phyloP scores from a whole-genome alignment of 352 stramenopile genomes.

The Globisporangium abappressorium region DNA sequence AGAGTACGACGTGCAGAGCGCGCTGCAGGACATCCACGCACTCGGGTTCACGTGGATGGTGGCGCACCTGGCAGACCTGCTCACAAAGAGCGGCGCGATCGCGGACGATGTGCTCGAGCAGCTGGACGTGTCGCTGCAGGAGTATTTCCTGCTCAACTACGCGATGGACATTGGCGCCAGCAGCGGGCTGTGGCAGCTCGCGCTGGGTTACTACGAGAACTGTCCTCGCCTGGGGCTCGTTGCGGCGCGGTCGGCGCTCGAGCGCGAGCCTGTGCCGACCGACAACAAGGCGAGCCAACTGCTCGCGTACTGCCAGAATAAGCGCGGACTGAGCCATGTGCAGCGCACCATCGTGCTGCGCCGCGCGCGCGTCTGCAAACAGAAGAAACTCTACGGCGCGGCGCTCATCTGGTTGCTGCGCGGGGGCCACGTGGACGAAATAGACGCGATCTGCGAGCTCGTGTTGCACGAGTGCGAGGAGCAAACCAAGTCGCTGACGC shows the following conservation, averaged over 20 bases:
- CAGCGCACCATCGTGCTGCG: constrained; percentile 35
- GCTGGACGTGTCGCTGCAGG: constrained; percentile 48
- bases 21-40: constrained; percentile 59
- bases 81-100: constrained; percentile 55
- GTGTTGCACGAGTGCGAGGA: constrained; percentile 47
- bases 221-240: constrained; percentile 51
- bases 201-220: constrained; percentile 56
- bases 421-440: constrained; percentile 49
- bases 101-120: constrained; percentile 40
- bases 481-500: constrained; percentile 28
- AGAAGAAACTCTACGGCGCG: constrained; percentile 33
- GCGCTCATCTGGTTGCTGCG: constrained; percentile 71
- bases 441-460: constrained; percentile 54
- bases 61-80: constrained; percentile 58
- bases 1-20: constrained; percentile 69
- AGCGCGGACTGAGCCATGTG: constrained; percentile 32
- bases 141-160: constrained; percentile 68
- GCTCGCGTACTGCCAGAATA: constrained; percentile 50
- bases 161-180: constrained; percentile 59
- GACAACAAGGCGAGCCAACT: constrained; percentile 65
- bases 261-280: constrained; percentile 42
- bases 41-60: constrained; percentile 79
- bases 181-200: constrained; percentile 66
- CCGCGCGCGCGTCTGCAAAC: constrained; percentile 41
- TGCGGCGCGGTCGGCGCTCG: constrained; percentile 39